Evolutionary conservation across 2,329 filamentous ascomycete species (phyloP).

Genomic region (Arachnopeziza araneosa): DNA sequence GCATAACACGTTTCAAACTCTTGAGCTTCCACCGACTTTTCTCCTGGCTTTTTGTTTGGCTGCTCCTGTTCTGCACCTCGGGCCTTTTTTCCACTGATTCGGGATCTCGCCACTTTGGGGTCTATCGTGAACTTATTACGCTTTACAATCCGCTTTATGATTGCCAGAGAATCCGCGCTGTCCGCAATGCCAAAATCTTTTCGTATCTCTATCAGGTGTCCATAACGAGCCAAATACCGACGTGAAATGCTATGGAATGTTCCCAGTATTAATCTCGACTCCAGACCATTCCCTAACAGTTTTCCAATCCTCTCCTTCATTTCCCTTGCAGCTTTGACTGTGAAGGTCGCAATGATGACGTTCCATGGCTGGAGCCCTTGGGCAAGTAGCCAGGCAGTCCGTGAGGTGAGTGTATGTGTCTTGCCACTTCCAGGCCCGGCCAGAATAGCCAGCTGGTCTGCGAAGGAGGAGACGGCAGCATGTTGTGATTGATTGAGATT

Average conservation of each 20-base stretch:
- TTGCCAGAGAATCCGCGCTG: constrained; percentile 69
- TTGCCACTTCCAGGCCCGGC: constrained; percentile 74
- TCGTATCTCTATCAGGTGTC: constrained; percentile 73
- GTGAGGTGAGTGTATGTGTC: constrained; percentile 89
- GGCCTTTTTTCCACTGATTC: constrained; percentile 67
- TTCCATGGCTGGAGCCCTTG: constrained; percentile 73
- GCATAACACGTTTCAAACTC: constrained; percentile 67
- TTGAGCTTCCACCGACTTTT: constrained; percentile 44
- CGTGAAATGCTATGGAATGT: constrained; percentile 94
- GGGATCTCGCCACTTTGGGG: constrained; percentile 60
- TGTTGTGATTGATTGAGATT: constrained; percentile 61
- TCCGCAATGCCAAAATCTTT: constrained; percentile 90
- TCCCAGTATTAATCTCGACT: constrained; percentile 74
- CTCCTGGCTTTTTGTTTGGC: constrained; percentile 23
- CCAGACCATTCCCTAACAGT: constrained; percentile 71
- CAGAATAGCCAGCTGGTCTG: constrained; percentile 55
- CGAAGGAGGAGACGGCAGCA: constrained; percentile 57
- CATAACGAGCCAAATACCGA: constrained; percentile 78
- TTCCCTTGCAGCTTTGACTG: constrained; percentile 87
- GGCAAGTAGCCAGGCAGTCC: constrained; percentile 82
- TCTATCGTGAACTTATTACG: constrained; percentile 64
- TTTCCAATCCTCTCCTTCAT: constrained; percentile 85
- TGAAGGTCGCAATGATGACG: constrained; percentile 94
- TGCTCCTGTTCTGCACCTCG: constrained; percentile 46
- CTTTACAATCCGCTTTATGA: constrained; percentile 79